Conservation (phyloP, 129 eudicot species). For the Centaurea solstitialis region DNA sequence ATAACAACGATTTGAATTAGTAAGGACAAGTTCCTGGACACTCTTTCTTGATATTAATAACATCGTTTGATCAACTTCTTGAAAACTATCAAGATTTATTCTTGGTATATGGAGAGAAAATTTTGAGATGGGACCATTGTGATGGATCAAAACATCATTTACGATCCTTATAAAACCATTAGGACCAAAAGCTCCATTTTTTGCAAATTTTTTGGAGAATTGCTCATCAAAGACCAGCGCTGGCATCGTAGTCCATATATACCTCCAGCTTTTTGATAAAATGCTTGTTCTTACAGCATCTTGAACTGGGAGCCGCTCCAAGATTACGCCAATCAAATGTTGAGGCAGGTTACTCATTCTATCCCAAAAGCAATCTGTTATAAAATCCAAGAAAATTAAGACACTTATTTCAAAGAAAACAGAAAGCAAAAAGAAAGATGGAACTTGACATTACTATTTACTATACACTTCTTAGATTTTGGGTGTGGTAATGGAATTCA, state of each 20-base stretch:
- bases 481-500: too few relatives aligned
- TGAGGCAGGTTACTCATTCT: too few relatives aligned
- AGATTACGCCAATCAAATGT: not conserved
- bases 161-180: constrained; percentile 4
- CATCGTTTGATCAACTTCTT: not conserved
- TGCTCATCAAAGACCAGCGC: not conserved
- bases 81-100: too few relatives aligned
- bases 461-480: too few relatives aligned
- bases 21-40: not conserved
- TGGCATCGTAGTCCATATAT: constrained; percentile 12
- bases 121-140: constrained; percentile 2
- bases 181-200: not conserved
- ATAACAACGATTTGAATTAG: not conserved
- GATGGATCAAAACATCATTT: constrained; percentile 8
- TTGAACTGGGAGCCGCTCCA: constrained; percentile 13
- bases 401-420: too few relatives aligned
- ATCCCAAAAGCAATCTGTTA: too few relatives aligned
- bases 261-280: constrained; percentile 18
- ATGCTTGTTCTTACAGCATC: constrained; percentile 17
- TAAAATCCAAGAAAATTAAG: too few relatives aligned
- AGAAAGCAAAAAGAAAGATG: too few relatives aligned
- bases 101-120: not conserved
- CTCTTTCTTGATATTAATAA: not conserved
- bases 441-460: too few relatives aligned
- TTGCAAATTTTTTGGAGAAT: not conserved